Base-by-base conservation (phyloP, 192 early-diverging fungal species). In the Coemansia sp. region DNA sequence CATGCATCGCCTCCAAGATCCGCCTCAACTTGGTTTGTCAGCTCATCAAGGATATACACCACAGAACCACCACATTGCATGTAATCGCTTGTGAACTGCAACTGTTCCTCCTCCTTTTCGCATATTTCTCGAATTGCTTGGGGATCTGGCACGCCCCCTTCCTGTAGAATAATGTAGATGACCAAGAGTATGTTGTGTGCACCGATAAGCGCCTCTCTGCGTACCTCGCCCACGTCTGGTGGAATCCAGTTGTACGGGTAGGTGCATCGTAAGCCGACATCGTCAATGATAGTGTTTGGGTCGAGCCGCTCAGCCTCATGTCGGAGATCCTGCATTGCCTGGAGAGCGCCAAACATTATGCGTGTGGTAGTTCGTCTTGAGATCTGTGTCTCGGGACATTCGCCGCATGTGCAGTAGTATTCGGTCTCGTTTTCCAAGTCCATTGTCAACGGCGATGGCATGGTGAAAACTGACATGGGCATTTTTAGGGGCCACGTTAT, bases 161-260 rank as follows among this genome's bases (percentile, higher is more conserved):
- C 74, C 36, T 82, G 71, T 57, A 82, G 21, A 32, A 71, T 64
- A 22, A 71, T 59, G 47, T 82, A 76, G 10, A 82, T 77, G 21
- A 82, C 74, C 3, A 73, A 41, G 45, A 82, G 60, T 5, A 82
- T 77, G 65, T 72, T 76, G 67, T 71, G 65, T 6, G 71, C 74
- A 19, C 79, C 79, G 37, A 77, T 63, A 2, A 82, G 74, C 7
- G 63, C 68, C 39, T 82, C 79, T 19, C 59, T 39, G 10, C 36
- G 61, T 51, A 74, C 67, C 8, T 71, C 64, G 13, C 62, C 55
- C 2, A 63, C 74, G 36, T 69, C 36, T 6, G 65, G 62, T 9
- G 79, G 79, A 8, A 82, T 63, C 74, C 71, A 76, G 68, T 76
- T 82, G 59, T 68, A 77, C 26, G 79, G 79, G 21, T 82, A 82